Evolutionary conservation across 2,329 filamentous ascomycete species (phyloP), one percentile per base, ranked within the genome.

Genomic region (Exserohilum rostratum): DNA sequence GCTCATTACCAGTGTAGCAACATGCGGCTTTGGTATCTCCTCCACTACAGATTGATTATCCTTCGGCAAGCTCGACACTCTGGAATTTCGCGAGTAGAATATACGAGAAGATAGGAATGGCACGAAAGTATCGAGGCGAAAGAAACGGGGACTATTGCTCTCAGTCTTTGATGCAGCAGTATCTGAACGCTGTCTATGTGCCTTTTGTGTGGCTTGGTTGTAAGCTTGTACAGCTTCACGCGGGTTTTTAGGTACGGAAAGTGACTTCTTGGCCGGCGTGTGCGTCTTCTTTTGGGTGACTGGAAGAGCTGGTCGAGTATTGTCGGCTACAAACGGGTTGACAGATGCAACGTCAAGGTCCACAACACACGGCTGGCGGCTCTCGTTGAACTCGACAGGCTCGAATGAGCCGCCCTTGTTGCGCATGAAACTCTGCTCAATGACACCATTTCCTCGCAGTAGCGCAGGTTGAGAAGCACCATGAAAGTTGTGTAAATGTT

Each of bases 391-490:
- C 25, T 70, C 63, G 3, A 74, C 61, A n/a, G 70, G 66, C 44
- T 73, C 71, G 29, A 74, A 74, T 1, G 70, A 70, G 17, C 69
- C 68, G 7, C 68, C 70, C 38, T 73, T 73, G 45, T 72, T 73
- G 18, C 70, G 65, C 46, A 71, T 71, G 46, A 70, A 74, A 25
- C 67, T 69, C 42, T 73, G 70, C 45, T 72, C 70, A n/a, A 74
- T 62, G 20, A 71, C 51, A 0, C 65, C 58, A 33, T 55, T 70
- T 1, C 63, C 63, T 52, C 65, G 65, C 10, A 74, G 53, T 5
- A 70, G 40, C 11, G 55, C 51, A 13, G 70, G 68, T 6, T 61
- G 61, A 15, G 68, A 70, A 5, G 69, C 70, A 12, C 65, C 65
- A 30, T 74, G 71, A 18, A 66, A 71, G 30, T 68, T 67, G 39